phyloP scores from a whole-genome alignment of 2,329 filamentous ascomycete genomes.

The Fusarium domesticum region DNA sequence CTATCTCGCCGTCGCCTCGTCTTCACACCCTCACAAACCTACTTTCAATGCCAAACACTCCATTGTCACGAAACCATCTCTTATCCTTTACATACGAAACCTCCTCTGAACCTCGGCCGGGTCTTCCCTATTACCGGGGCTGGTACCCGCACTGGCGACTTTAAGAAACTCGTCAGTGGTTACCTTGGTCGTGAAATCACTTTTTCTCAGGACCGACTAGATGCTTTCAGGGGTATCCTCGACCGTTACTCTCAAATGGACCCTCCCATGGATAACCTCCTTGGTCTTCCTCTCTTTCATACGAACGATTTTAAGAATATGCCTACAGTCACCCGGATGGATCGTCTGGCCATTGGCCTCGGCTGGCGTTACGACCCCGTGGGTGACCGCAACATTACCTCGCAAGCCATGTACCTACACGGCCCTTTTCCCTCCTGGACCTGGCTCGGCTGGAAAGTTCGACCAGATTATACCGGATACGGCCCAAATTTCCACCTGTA shows the following conservation, averaged over 20 bases:
- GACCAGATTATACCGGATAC: slow-evolving; percentile 23
- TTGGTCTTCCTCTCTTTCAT: slow-evolving; percentile 38
- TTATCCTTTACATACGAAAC: slow-evolving; percentile 32
- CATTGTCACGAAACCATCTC: slow-evolving; percentile 39
- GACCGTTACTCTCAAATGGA: slow-evolving; percentile 30
- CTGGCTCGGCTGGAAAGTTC: slow-evolving; percentile 37
- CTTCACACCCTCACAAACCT: slow-evolving; percentile 37
- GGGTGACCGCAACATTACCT: slow-evolving; percentile 15
- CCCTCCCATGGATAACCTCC: slow-evolving; percentile 29
- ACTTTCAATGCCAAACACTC: slow-evolving; percentile 38
- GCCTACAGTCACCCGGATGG: slow-evolving; percentile 31
- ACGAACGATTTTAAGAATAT: slow-evolving; percentile 30
- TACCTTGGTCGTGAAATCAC: slow-evolving; percentile 33
- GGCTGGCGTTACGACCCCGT: slow-evolving; percentile 34
- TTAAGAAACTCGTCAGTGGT: slow-evolving; percentile 30
- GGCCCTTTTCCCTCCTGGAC: slow-evolving; percentile 37
- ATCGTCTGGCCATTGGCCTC: slow-evolving; percentile 35
- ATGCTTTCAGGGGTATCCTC: slow-evolving; percentile 35
- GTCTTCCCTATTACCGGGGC: slow-evolving; percentile 30
- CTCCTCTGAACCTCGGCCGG: slow-evolving; percentile 32
- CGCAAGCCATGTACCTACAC: slow-evolving; percentile 29
- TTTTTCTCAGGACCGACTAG: slow-evolving; percentile 30
- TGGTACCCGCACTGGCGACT: slow-evolving; percentile 23
- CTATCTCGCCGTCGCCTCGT: slow-evolving; percentile 36
- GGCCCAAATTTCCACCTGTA: slow-evolving; percentile 33